phyloP scores from a whole-genome alignment of 371 early-diverging fungal species.

The Rhizopus delemar region DNA sequence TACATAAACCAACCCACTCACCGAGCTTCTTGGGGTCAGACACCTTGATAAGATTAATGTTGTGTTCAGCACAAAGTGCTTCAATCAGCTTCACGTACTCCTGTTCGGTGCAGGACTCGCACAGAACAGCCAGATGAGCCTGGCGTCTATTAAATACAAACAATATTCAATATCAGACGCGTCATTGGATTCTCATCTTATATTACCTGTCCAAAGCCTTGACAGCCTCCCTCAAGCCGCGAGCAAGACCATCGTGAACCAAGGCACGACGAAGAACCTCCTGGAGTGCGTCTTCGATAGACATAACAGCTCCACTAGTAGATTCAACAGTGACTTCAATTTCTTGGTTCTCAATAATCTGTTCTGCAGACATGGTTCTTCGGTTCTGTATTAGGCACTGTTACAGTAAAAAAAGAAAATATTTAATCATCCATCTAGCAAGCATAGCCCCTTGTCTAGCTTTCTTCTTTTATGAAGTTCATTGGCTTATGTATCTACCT shows the following conservation, averaged over 20 bases:
- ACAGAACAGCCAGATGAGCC: conserved; percentile 93
- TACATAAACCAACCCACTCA: conserved; percentile 98
- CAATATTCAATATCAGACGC: not conserved
- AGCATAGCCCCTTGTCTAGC: not conserved
- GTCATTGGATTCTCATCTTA: conserved; percentile 10
- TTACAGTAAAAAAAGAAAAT: not conserved
- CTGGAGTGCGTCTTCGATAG: conserved; percentile 94
- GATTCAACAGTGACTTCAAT: conserved; percentile 79
- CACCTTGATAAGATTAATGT: conserved; percentile 96
- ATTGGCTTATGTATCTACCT: not conserved
- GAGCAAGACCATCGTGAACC: conserved; percentile 92
- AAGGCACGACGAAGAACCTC: conserved; percentile 93
- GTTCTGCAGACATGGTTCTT: conserved; percentile 48
- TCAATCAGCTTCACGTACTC: conserved; percentile 94
- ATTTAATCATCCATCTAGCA: not conserved
- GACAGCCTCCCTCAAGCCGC: conserved; percentile 94
- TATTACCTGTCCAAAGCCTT: conserved; percentile 91
- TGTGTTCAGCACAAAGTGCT: conserved; percentile 97
- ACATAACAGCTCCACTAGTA: conserved; percentile 61
- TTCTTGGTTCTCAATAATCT: conserved; percentile 53
- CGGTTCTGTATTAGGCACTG: conserved; percentile 8
- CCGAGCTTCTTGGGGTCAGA: conserved; percentile 96
- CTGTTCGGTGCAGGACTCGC: conserved; percentile 91
- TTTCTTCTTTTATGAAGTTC: too few relatives aligned
- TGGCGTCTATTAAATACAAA: conserved; percentile 29